phyloP scores from a whole-genome alignment of 371 early-diverging fungal genomes.

The Nematocida parisii region DNA sequence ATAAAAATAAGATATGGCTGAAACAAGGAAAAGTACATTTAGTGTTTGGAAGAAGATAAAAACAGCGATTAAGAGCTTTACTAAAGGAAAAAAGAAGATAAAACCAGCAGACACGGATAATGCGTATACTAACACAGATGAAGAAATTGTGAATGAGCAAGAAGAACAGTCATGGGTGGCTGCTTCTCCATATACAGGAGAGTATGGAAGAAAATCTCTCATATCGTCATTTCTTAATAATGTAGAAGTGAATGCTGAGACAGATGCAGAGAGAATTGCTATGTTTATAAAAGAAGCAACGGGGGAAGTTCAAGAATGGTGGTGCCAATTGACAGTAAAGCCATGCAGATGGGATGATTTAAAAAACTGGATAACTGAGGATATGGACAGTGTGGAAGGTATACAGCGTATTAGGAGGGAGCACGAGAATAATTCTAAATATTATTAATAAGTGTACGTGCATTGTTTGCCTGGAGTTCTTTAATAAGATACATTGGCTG shows the following conservation, averaged over 20 bases:
- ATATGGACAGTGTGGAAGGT: constrained; percentile 7
- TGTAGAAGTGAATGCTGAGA: background rate
- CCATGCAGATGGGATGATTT: constrained; percentile 7
- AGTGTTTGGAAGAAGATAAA: constrained; percentile 23
- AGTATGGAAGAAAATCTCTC: background rate
- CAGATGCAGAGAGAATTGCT: background rate
- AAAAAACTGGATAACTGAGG: constrained; percentile 14
- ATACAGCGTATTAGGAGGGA: background rate
- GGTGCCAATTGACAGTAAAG: background rate
- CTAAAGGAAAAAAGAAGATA: background rate
- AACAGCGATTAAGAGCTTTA: background rate
- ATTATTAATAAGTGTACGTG: background rate
- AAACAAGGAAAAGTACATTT: background rate
- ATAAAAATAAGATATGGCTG: constrained; percentile 29
- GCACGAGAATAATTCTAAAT: background rate
- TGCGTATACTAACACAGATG: background rate
- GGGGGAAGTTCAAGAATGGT: background rate
- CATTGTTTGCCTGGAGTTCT: background rate
- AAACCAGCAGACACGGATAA: background rate
- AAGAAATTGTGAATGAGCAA: background rate
- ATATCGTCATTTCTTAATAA: background rate
- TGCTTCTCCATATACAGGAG: background rate
- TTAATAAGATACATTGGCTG: no score
- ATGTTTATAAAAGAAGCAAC: constrained; percentile 1
- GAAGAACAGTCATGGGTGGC: constrained; percentile 1